Evolutionary conservation across 352 stramenopile genomes (phyloP).

Genomic region (Phytophthora hibernalis): DNA sequence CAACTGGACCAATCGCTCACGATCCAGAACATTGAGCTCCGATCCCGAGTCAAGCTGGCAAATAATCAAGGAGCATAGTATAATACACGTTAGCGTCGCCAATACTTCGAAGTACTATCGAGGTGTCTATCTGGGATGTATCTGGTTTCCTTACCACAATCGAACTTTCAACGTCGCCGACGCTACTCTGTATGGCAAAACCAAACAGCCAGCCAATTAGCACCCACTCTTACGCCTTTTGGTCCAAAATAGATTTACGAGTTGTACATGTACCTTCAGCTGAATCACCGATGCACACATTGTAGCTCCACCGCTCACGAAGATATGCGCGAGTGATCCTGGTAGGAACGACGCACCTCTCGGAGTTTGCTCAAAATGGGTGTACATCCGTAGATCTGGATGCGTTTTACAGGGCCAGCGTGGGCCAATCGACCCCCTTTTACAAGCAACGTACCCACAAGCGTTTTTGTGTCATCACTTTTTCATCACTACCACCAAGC

Average conservation of each 20-base stretch:
- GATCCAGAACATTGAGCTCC: slow-evolving; percentile 52
- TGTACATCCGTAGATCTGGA: slow-evolving; percentile 82
- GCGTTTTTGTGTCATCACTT: slow-evolving; percentile 20
- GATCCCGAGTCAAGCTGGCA: slow-evolving; percentile 60
- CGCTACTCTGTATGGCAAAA: slow-evolving; percentile 32
- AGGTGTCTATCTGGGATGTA: neutral
- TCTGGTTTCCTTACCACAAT: slow-evolving; percentile 45
- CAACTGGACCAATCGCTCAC: slow-evolving; percentile 40
- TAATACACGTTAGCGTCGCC: slow-evolving; percentile 15
- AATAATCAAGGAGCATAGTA: slow-evolving; percentile 7
- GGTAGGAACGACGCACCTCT: slow-evolving; percentile 63
- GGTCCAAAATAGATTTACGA: neutral
- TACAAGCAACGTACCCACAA: slow-evolving; percentile 58
- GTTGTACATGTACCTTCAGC: slow-evolving; percentile 59
- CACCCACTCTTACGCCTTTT: neutral
- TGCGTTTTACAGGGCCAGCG: slow-evolving; percentile 56
- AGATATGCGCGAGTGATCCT: slow-evolving; percentile 60
- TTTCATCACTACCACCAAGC: slow-evolving; percentile 13
- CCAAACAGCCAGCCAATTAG: neutral
- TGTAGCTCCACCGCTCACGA: slow-evolving; percentile 71
- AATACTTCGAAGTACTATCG: too few species aligned
- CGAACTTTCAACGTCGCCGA: slow-evolving; percentile 52
- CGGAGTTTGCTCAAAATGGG: slow-evolving; percentile 61
- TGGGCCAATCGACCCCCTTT: slow-evolving; percentile 66
- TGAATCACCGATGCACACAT: slow-evolving; percentile 62